phyloP scores from a whole-genome alignment of 257 asterid genomes.

The Solanum dulcamara region DNA sequence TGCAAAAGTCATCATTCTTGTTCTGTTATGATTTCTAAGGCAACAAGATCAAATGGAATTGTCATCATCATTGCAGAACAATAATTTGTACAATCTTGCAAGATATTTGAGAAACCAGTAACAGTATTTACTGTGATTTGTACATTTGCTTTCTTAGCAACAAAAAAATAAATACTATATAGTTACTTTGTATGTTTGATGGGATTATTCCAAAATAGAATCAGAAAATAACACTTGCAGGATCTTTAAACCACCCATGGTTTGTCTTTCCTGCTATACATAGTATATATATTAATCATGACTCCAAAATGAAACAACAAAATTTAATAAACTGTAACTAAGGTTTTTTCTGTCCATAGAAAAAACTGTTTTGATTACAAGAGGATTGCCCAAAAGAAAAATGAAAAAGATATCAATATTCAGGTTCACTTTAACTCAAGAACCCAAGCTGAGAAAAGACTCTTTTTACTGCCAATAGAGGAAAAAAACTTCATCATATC shows the following conservation, averaged over 20 bases:
- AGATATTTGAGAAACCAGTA: background rate
- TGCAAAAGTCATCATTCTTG: background rate
- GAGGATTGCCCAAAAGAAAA: background rate
- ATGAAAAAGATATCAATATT: background rate
- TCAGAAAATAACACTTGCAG: background rate
- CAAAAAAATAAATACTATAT: background rate
- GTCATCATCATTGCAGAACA: background rate
- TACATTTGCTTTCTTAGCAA: slow-evolving; percentile 1
- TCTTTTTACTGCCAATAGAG: background rate
- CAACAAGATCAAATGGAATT: background rate
- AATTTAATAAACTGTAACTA: background rate
- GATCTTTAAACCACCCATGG: slow-evolving; percentile 1
- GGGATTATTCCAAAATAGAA: background rate
- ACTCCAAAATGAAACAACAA: background rate
- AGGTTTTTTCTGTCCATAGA: slow-evolving; percentile 1
- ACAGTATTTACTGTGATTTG: background rate
- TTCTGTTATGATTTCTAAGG: background rate
- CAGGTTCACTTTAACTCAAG: background rate
- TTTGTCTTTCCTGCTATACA: background rate
- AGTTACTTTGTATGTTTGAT: background rate
- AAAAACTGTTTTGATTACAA: background rate
- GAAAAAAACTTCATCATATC: background rate
- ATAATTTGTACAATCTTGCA: background rate
- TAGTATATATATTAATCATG: background rate
- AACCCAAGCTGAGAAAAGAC: slow-evolving; percentile 1